phyloP scores from a whole-genome alignment of 495 filamentous ascomycete species.

The Neurospora sp. region DNA sequence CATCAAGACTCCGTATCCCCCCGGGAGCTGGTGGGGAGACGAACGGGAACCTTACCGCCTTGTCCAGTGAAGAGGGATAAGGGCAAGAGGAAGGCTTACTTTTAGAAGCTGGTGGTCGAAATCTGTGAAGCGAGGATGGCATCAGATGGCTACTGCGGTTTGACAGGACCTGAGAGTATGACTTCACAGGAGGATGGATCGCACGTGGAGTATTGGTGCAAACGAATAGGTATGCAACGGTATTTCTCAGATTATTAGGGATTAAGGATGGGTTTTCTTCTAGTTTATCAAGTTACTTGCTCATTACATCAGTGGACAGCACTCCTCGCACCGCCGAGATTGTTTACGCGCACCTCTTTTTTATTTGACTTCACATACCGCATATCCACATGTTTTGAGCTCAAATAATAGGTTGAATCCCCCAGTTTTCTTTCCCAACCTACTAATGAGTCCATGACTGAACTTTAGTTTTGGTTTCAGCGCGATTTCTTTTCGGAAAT shows the following conservation, averaged over 20 bases:
- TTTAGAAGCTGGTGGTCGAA: too few relatives aligned
- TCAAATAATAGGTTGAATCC: neutral
- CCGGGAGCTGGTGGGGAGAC: neutral
- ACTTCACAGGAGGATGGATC: neutral
- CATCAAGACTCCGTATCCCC: neutral
- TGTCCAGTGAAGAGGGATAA: neutral
- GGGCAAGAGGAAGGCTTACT: too few relatives aligned
- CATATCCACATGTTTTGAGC: neutral
- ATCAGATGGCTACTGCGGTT: neutral
- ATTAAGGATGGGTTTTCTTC: neutral
- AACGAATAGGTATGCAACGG: neutral
- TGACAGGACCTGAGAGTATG: neutral
- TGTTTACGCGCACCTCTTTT: neutral
- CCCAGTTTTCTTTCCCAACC: neutral
- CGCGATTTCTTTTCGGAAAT: neutral
- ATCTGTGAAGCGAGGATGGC: too few relatives aligned
- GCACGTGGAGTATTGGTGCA: neutral
- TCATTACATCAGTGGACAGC: neutral
- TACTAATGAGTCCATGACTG: neutral
- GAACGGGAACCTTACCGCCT: neutral
- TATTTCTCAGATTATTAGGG: neutral
- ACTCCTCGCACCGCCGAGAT: neutral
- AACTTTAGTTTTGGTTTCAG: neutral
- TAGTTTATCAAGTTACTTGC: neutral
- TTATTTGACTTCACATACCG: neutral